Evolutionary conservation across 2,329 filamentous ascomycete species (phyloP), one percentile per base, ranked within the genome.

Genomic region (Emericellopsis atlantica): DNA sequence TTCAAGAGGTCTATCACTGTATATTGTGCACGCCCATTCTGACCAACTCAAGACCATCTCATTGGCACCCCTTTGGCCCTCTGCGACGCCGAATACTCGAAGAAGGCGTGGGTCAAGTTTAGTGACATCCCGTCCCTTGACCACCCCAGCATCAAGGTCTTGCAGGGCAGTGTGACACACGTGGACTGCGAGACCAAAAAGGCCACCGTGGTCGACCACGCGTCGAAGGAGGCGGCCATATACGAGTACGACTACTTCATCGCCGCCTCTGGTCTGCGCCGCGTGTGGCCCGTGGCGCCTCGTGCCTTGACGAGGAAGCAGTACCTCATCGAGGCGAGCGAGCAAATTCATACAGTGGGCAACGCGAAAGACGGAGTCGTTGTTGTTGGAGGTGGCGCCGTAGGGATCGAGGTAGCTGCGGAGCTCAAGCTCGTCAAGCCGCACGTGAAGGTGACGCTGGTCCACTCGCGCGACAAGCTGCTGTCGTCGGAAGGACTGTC

Each of bases 391-490:
- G 84, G 84, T 47, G 62, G 82, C 39, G 85, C 84, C 6, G 84
- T 89, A 1, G 85, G 85, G 8, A 79, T 89, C 41, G 84, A 90
- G 56, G 87, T 90, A 70, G 83, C 85, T 0, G 77, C 81, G 2
- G 84, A 92, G 61, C 65, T 89, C 41, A 89, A 88, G 59, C 57
- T 74, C 36, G 64, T 78, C 21, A 70, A 80, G 45, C 83, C 85
- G 0, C 51, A 71, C 10, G 63, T 76, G 41, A 71, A 72, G 33
- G 79, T 90, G n/a, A 84, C 76, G 1, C 70, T 92, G 2, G 74
- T 86, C 5, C 85, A 90, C 55, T 88, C 84, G 4, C 69, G 82
- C 16, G 65, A 72, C 22, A 74, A 74, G 50, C 71, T 90, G 2
- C 67, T 90, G 7, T 87, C 82, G 0, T 76, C 81, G 0, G 85